Conservation (phyloP, 2,329 filamentous ascomycete genomes). For the Ascochyta viciae-villosae region DNA sequence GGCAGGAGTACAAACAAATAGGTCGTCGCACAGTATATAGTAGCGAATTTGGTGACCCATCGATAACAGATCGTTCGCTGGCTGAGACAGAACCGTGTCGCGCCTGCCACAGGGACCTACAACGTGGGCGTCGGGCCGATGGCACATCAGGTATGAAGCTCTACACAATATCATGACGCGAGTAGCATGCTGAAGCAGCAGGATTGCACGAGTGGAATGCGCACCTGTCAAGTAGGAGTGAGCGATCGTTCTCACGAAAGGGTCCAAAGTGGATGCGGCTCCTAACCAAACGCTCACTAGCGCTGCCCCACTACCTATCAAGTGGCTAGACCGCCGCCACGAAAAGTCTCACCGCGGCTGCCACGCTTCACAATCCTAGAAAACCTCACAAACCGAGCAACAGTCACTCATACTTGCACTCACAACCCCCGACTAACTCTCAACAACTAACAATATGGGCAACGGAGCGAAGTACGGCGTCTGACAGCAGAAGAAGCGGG, state of each 20-base stretch:
- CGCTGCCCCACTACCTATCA: slow-evolving; percentile 17
- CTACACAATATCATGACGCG: not conserved
- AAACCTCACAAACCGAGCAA: slow-evolving; percentile 17
- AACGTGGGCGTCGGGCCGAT: slow-evolving; percentile 4
- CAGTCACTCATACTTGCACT: slow-evolving; percentile 10
- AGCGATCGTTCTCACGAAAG: not conserved
- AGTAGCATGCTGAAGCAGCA: not conserved
- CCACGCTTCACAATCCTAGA: slow-evolving; percentile 15
- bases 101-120: slow-evolving; percentile 13
- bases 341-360: slow-evolving; percentile 36
- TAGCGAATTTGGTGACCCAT: slow-evolving; percentile 2
- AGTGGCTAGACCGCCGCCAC: slow-evolving; percentile 30
- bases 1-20: slow-evolving; percentile 15
- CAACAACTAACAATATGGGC: slow-evolving; percentile 38
- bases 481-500: not conserved
- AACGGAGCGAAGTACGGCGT: slow-evolving; percentile 48
- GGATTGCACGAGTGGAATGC: slow-evolving; percentile 4
- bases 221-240: not conserved
- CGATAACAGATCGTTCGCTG: slow-evolving; percentile 23
- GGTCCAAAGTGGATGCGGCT: slow-evolving; percentile 21
- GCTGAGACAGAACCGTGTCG: slow-evolving; percentile 18
- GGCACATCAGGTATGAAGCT: not conserved
- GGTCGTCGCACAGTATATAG: slow-evolving; percentile 15
- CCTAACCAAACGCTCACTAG: slow-evolving; percentile 21
- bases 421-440: slow-evolving; percentile 24